These are phyloP conservation scores for Backusella parvicylindrica DNA, from an alignment of 192 early-diverging fungal genomes.

Conservation along the genomic window DNA sequence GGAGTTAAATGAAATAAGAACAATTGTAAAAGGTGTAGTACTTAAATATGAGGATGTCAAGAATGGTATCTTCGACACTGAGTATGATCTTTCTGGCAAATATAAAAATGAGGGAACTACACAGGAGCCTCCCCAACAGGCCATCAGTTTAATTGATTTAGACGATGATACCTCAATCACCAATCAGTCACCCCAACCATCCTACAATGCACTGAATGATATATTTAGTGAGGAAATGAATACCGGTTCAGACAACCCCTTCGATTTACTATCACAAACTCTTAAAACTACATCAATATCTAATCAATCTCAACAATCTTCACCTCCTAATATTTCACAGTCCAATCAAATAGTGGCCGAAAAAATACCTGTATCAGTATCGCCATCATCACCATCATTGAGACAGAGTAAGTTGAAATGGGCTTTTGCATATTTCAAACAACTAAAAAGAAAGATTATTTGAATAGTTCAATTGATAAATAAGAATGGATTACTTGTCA, in stretches of 20 bases:
- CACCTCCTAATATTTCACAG: not conserved
- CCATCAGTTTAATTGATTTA: conserved; percentile 44
- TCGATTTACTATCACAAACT: conserved; percentile 1
- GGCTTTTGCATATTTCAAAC: not conserved
- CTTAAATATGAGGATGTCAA: conserved; percentile 59
- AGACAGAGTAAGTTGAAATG: not conserved
- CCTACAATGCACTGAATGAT: conserved; percentile 20
- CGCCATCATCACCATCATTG: not conserved
- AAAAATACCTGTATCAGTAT: not conserved
- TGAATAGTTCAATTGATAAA: conserved; percentile 18
- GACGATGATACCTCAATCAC: conserved; percentile 21
- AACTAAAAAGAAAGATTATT: not conserved
- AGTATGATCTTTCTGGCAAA: conserved; percentile 20
- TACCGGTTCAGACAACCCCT: not conserved
- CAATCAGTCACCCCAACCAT: not conserved
- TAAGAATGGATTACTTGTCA: conserved; percentile 45
- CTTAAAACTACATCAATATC: not conserved
- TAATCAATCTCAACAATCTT: not conserved
- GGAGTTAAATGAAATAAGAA: conserved; percentile 46
- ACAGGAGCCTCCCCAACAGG: conserved; percentile 10
- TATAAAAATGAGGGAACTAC: not conserved
- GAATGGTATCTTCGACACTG: conserved; percentile 41
- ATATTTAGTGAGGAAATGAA: not conserved
- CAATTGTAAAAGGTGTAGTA: conserved; percentile 73
- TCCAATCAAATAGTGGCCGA: not conserved